Evolutionary conservation across 306 rosid species (phyloP).

Genomic region (Begonia peltatifolia): DNA sequence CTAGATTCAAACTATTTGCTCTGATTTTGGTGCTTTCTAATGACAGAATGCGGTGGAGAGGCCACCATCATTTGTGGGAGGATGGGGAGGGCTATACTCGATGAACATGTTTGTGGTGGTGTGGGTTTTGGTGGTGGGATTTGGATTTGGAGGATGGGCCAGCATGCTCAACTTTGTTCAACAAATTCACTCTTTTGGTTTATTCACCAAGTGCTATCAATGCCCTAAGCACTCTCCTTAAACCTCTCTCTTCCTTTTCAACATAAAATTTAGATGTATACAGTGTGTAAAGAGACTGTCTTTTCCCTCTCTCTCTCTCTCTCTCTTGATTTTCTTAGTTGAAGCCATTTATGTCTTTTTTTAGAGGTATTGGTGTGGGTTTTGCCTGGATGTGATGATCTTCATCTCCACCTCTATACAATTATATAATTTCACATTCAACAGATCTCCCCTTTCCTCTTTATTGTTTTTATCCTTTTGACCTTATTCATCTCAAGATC

Average conservation of each 20-base stretch:
- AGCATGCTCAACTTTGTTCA: conserved; percentile 75
- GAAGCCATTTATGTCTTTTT: conserved; percentile 1
- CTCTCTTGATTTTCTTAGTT: conserved; percentile 3
- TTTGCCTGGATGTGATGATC: conserved; percentile 59
- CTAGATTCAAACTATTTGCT: not conserved
- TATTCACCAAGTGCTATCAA: conserved; percentile 81
- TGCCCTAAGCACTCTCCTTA: conserved; percentile 45
- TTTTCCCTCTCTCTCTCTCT: conserved; percentile 9
- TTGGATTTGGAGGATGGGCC: conserved; percentile 99
- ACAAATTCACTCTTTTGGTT: conserved; percentile 68
- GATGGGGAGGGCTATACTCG: conserved; percentile 70
- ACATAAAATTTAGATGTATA: conserved; percentile 2
- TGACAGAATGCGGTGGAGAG: conserved; percentile 89
- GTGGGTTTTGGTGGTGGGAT: conserved; percentile 88
- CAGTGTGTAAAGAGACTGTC: conserved; percentile 77
- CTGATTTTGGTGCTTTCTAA: not conserved
- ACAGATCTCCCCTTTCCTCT: conserved; percentile 10
- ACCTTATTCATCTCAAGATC: no score
- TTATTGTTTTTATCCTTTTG: no score
- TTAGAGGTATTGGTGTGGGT: conserved; percentile 38
- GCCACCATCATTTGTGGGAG: conserved; percentile 68
- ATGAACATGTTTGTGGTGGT: conserved; percentile 72
- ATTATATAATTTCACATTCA: conserved; percentile 32
- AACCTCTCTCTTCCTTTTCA: not conserved
- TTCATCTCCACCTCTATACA: conserved; percentile 59